phyloP scores from a whole-genome alignment of 2,329 filamentous ascomycete genomes.

The Epichloe baconii region DNA sequence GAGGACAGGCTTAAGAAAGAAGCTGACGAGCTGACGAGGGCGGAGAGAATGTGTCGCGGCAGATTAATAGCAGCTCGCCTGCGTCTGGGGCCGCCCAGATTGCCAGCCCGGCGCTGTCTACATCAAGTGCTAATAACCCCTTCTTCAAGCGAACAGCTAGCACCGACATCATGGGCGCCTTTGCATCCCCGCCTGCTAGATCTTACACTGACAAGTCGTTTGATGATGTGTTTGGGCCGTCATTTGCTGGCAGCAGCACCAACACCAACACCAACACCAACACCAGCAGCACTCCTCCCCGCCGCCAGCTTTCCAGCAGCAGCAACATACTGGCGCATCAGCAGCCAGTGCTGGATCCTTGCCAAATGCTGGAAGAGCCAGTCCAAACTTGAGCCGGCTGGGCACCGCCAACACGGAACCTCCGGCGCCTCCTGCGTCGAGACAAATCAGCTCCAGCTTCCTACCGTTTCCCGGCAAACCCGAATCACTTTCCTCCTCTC shows the following conservation, averaged over 20 bases:
- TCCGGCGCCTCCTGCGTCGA: conserved; percentile 54
- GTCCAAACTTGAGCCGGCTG: conserved; percentile 51
- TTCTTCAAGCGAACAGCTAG: conserved; percentile 71
- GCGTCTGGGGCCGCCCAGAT: conserved; percentile 36
- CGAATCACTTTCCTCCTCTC: conserved; percentile 64
- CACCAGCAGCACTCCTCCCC: conserved; percentile 21
- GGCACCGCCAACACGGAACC: conserved; percentile 44
- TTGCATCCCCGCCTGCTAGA: conserved; percentile 33
- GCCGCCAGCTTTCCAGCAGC: conserved; percentile 31
- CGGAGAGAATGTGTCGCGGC: conserved; percentile 44
- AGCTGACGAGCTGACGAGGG: conserved; percentile 54
- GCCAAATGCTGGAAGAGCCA: conserved; percentile 35
- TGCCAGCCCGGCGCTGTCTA: conserved; percentile 56
- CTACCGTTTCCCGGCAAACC: conserved; percentile 54
- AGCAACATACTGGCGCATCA: conserved; percentile 45
- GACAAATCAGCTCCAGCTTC: conserved; percentile 66
- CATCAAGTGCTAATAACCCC: conserved; percentile 74
- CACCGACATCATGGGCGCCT: conserved; percentile 44
- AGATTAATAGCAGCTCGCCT: conserved; percentile 37
- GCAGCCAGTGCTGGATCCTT: conserved; percentile 36
- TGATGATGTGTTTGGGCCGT: conserved; percentile 74
- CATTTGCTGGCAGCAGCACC: conserved; percentile 30
- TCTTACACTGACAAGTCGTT: conserved; percentile 55
- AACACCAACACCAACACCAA: conserved; percentile 15
- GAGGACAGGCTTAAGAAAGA: conserved; percentile 78